Percentiles rank a stretch among this genome's conserved stretches.
Conservation (phyloP, 1,284 basidiomycete species). For the Malassezia yamatoensis region DNA sequence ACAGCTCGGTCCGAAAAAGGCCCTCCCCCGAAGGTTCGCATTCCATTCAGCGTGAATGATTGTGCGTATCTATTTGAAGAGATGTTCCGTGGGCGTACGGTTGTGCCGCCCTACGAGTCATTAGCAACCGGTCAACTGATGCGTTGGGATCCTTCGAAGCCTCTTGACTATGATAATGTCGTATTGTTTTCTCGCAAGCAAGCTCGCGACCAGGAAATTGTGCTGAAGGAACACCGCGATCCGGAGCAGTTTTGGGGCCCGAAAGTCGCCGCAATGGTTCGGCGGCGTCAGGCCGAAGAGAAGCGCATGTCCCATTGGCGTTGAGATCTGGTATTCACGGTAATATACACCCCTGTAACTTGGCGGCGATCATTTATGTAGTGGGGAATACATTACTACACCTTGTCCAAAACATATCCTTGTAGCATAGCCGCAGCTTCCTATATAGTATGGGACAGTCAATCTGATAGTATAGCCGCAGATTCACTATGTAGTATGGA, state of each 20-base stretch:
- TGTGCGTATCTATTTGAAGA: constrained; percentile 41
- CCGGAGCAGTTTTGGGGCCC: constrained; percentile 42
- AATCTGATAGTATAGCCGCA: no score
- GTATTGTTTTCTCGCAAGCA: constrained; percentile 34
- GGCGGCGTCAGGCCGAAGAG: constrained; percentile 34
- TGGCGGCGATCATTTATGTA: no score
- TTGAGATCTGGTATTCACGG: no score
- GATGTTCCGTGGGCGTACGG: constrained; percentile 33
- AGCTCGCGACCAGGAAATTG: constrained; percentile 34
- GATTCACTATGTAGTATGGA: no score
- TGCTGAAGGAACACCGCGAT: constrained; percentile 27
- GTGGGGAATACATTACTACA: no score
- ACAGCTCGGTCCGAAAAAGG: not conserved
- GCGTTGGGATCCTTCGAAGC: constrained; percentile 40
- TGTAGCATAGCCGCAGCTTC: no score
- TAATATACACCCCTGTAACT: no score
- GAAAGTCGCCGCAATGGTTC: constrained; percentile 27
- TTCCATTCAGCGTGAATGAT: constrained; percentile 42
- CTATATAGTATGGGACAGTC: no score
- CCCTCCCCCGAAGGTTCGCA: constrained; percentile 19
- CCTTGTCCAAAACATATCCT: no score
- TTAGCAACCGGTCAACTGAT: constrained; percentile 23
- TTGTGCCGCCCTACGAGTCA: constrained; percentile 38
- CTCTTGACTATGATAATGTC: constrained; percentile 39
- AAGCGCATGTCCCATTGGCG: constrained; percentile 19